Base-by-base conservation (phyloP, 2,329 filamentous ascomycete genomes). In the Arachnopeziza araneosa region DNA sequence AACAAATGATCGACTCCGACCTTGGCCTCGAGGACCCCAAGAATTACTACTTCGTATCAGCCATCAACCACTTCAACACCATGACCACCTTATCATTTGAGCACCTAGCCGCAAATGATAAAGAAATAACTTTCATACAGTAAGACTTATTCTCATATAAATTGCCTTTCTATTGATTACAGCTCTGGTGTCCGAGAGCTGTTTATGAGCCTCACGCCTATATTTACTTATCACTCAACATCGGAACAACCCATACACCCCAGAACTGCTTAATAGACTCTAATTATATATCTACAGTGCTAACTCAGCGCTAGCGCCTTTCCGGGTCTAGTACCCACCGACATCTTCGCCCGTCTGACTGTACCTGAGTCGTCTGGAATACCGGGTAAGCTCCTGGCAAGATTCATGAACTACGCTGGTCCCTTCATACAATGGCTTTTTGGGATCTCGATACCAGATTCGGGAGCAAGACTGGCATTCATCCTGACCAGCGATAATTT, bases 81-180 rank as follows among this genome's bases (percentile, higher is more conserved):
- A 79, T 83, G 71, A 77, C 76, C 57, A 79, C 79, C 10, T 70
- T 83, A 0, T 69, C 72, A 0, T 67, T 79, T 32, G 80, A 81
- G 54, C 74, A 78, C 14, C 67, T 84, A 6, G 77, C 80, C 0
- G 67, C 71, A 2, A 59, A 64, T 1, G 76, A 80, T 50, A 79
- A 79, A 0, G 69, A 72, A 24, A 67, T 77, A 21, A 70, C 66
- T 1, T 76, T 76, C 56, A 58, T 77, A 2, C 74, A 77, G n/a
- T n/a, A n/a, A n/a, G n/a, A n/a, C n/a, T n/a, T n/a, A n/a, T n/a
- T n/a, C n/a, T n/a, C n/a, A n/a, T n/a, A n/a, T n/a, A n/a, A n/a
- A n/a, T n/a, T n/a, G n/a, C n/a, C n/a, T n/a, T n/a, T n/a, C n/a
- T n/a, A n/a, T n/a, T n/a, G n/a, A n/a, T n/a, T n/a, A n/a, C n/a